Evolutionary conservation across 1,139 yeast species (phyloP), one percentile per base, ranked within the genome.

Genomic region (Kodamaea fungicola): DNA sequence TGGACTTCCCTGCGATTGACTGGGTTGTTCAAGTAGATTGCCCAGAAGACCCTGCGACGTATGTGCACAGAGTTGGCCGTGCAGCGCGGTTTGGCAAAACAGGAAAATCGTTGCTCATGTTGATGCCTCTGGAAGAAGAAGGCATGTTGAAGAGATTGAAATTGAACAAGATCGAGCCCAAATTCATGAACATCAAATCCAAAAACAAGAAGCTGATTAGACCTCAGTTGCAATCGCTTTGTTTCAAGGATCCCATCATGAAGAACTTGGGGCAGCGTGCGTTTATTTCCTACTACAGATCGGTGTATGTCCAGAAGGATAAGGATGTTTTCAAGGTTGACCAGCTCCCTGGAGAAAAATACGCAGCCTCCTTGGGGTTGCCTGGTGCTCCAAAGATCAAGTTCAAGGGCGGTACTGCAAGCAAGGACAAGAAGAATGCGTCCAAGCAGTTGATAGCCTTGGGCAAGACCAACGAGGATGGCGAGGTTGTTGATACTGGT

Each of bases 11-110:
- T 1, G 84, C 96, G 1, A 88, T 92, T 39, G 97, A 92, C 54
- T 92, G 99, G 99, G 97, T 92, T 13, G 70, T 92, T 8, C 99
- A 92, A 61, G 77, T 89, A 0, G 99, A 92, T 61, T 87, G 95
- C 47, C 98, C 99, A 0, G 99, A 92, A 59, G 97, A 90, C 59
- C 79, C 83, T 1, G 94, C 94, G 23, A 94, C 98, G 0, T 92
- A 94, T 59, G 87, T 92, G 36, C 99, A 92, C 54, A 74, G 99
- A 55, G 98, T 89, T 3, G 99, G 99, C 1, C 79, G 99, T 62
- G 83, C 92, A 33, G 99, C 98, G 1, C 74, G 99, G 51, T 89
- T 86, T 52, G 97, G 96, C 19, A 82, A 92, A 54, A 73, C 73
- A 41, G 99, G 99, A 22, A 83, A 85, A 51, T 86, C 97, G 0